These are phyloP conservation scores for Lolium rigidum DNA, from an alignment of 176 grass and related monocot species.

Conservation along the genomic window DNA sequence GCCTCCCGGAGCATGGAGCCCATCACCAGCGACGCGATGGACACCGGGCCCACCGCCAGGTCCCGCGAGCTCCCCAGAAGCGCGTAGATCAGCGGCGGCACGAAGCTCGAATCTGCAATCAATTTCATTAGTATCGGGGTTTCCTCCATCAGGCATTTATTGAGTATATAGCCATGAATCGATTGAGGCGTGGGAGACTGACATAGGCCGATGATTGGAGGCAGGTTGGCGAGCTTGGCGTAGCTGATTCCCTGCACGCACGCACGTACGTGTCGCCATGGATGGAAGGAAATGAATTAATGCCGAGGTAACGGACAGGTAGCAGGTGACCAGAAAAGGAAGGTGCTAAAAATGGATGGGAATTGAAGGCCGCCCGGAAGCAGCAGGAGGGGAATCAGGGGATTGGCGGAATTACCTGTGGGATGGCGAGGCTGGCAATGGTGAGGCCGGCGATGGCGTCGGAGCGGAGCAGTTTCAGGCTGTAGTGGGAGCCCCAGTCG, in stretches of 20 bases:
- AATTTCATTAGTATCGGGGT: not conserved
- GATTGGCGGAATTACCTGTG: slow-evolving; percentile 52
- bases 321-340: not conserved
- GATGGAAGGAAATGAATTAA: slow-evolving; percentile 4
- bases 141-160: not conserved
- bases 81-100: slow-evolving; percentile 96
- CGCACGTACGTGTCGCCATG: slow-evolving; percentile 18
- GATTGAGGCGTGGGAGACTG: slow-evolving; percentile 12
- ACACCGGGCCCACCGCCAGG: slow-evolving; percentile 91
- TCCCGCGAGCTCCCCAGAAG: slow-evolving; percentile 90
- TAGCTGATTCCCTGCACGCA: slow-evolving; percentile 94
- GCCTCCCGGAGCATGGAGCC: slow-evolving; percentile 90
- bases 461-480: slow-evolving; percentile 78
- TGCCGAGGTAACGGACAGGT: not conserved
- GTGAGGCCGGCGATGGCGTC: slow-evolving; percentile 93
- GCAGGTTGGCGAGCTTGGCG: slow-evolving; percentile 96
- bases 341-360: slow-evolving; percentile 27
- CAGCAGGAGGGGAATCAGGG: not conserved
- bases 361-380: not conserved
- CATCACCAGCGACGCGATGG: slow-evolving; percentile 98
- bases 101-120: slow-evolving; percentile 89
- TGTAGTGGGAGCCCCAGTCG: slow-evolving; percentile 85
- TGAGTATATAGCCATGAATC: not conserved
- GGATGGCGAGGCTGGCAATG: slow-evolving; percentile 99
- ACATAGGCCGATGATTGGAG: slow-evolving; percentile 94